Conservation (phyloP, 2,329 filamentous ascomycete species). For the Hymenoscyphus occultus region DNA sequence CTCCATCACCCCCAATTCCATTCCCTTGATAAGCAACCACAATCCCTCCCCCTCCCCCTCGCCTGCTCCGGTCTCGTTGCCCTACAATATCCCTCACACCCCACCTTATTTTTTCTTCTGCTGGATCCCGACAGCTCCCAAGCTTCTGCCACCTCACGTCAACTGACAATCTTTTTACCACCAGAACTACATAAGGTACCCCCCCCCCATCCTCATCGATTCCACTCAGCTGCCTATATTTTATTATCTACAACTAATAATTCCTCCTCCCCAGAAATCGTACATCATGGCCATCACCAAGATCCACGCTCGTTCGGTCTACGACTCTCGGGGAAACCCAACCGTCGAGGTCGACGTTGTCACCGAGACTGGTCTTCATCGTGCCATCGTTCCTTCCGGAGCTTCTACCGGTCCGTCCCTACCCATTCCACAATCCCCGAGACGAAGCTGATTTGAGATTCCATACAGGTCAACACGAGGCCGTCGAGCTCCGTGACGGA, state of each 20-base stretch:
- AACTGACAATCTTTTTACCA: constrained; percentile 24
- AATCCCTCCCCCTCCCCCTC: background rate
- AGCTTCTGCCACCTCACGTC: constrained; percentile 17
- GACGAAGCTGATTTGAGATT: constrained; percentile 24
- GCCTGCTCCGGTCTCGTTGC: constrained; percentile 15
- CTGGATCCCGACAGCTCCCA: constrained; percentile 4
- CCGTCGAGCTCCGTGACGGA: constrained; percentile 85
- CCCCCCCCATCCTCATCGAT: background rate
- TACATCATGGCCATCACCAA: constrained; percentile 83
- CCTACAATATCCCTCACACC: constrained; percentile 24
- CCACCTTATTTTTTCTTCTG: constrained; percentile 28
- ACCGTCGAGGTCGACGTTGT: constrained; percentile 98
- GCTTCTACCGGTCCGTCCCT: constrained; percentile 78
- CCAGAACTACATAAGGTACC: constrained; percentile 22
- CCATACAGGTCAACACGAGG: constrained; percentile 75
- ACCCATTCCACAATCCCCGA: constrained; percentile 23
- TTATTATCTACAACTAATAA: constrained; percentile 19
- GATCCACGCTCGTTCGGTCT: constrained; percentile 91
- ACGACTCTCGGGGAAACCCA: constrained; percentile 97
- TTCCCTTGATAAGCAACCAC: constrained; percentile 17
- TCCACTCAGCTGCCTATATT: background rate
- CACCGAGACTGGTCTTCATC: constrained; percentile 94
- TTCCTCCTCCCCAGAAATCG: constrained; percentile 26
- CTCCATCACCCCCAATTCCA: constrained; percentile 8
- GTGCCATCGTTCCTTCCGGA: constrained; percentile 94